Percentiles rank a stretch among this genome's conserved stretches.
Evolutionary conservation across 139 green algal genomes (phyloP).

Genomic region (Picochlorum sp.): DNA sequence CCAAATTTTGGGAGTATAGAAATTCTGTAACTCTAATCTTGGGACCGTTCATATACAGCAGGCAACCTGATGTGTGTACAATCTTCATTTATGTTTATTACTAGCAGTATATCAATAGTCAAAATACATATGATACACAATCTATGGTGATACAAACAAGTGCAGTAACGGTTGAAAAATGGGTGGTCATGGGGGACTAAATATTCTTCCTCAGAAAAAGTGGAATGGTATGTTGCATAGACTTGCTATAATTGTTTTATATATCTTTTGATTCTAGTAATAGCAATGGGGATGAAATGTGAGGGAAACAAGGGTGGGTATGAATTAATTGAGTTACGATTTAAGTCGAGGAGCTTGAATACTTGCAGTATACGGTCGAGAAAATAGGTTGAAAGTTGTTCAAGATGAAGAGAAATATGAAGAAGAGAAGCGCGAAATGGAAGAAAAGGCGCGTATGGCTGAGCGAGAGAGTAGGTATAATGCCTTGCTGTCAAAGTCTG

Average conservation of each 20-base stretch:
- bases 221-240: constrained; percentile 61
- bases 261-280: no score
- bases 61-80: no score
- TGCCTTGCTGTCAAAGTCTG: constrained; percentile 26
- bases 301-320: not conserved
- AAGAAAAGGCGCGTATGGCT: constrained; percentile 18
- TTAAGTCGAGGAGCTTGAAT: constrained; percentile 11
- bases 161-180: no score
- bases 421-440: constrained; percentile 23
- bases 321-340: not conserved
- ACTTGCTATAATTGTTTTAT: no score
- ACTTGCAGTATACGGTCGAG: constrained; percentile 62
- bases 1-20: no score
- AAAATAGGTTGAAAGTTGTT: constrained; percentile 67
- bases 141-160: no score
- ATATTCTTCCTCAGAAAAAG: constrained; percentile 91
- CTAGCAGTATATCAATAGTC: no score
- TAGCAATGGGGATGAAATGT: constrained; percentile 41
- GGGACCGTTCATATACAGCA: no score
- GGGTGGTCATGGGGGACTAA: constrained; percentile 89
- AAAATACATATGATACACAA: no score
- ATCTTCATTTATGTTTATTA: no score
- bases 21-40: no score
- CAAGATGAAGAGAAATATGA: constrained; percentile 37
- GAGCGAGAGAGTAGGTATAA: constrained; percentile 42